Evolutionary conservation across 208 protist species (phyloP), one percentile per base, ranked within the genome.

Genomic region (Herpetomonas tarakana): DNA sequence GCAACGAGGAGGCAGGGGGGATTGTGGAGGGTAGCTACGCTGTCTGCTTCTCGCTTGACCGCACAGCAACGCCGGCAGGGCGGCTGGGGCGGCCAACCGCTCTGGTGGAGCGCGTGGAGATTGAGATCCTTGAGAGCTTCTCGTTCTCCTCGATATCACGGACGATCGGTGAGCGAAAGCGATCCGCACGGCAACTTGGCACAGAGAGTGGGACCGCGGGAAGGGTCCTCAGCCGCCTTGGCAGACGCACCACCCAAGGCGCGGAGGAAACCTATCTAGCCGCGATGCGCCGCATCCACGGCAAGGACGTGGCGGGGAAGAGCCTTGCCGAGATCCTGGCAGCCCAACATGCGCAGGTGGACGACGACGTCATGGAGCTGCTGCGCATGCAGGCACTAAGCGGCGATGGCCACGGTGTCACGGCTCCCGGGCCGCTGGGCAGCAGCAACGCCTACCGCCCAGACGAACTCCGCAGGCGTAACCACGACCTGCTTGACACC

Each of bases 1-100:
- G 50, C 35, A 52, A 21, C 29, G 54, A 50, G 31, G 27, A 0
- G 47, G 46, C 44, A 19, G 14, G n/a, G n/a, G 9, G 16, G 51
- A 35, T 57, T 4, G 29, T 61, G n/a, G 55, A 62, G 18, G 78
- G 78, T 7, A 71, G 49, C 59, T 80, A 83, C 60, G 71, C 66
- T 1, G 56, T 76, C 12, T 86, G 79, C 62, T 86, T 86, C 58
- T 58, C 49, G 16, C 66, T 84, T 14, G 28, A 74, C 26, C 57
- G 44, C 30, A 24, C 53, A 21, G n/a, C 49, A 12, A 18, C 18
- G 21, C 21, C 14, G 1, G 47, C 46, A 21, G 6, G 22, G 16
- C 27, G 46, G 12, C 28, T 14, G 0, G 1, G 14, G 27, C 25
- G 26, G 24, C 19, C 18, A 18, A 39, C 44, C 11, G 6, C 24